Evolutionary conservation across 2,329 filamentous ascomycete genomes (phyloP).

Genomic region (Scedosporium minutisporum): DNA sequence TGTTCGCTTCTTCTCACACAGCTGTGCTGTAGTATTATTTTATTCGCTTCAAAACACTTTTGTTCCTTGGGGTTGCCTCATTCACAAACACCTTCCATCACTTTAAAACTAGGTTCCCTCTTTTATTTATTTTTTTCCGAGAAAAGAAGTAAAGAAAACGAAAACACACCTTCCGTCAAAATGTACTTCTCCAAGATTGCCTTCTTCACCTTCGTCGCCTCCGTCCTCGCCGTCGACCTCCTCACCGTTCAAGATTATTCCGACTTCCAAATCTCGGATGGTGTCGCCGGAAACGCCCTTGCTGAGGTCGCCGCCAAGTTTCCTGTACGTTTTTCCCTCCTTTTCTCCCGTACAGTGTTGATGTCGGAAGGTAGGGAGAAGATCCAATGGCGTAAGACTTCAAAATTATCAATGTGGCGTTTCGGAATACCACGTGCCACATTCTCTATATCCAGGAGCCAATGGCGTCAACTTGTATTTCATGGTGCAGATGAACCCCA

Average conservation of each 20-base stretch:
- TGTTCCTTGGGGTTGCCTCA: neutral
- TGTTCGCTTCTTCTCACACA: neutral
- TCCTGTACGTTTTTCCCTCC: conserved; percentile 25
- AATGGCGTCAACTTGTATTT: too few relatives aligned
- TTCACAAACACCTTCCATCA: neutral
- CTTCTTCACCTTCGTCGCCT: conserved; percentile 24
- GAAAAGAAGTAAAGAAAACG: neutral
- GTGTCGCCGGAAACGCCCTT: conserved; percentile 41
- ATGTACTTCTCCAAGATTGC: conserved; percentile 29
- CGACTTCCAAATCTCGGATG: conserved; percentile 40
- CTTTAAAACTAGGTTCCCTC: neutral
- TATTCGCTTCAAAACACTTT: neutral
- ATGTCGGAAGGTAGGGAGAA: too few relatives aligned
- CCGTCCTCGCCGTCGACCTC: conserved; percentile 20
- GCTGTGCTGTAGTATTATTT: conserved; percentile 1
- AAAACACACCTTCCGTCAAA: conserved; percentile 10
- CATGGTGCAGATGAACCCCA: too few relatives aligned
- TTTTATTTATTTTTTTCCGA: neutral
- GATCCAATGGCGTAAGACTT: too few relatives aligned
- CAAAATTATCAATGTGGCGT: too few relatives aligned
- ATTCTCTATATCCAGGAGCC: too few relatives aligned
- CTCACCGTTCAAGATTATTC: conserved; percentile 20
- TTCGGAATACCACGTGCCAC: too few relatives aligned
- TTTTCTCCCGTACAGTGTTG: neutral
- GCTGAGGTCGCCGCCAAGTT: conserved; percentile 45